Conservation (phyloP, 352 stramenopile genomes). For the Lagenidium giganteum region DNA sequence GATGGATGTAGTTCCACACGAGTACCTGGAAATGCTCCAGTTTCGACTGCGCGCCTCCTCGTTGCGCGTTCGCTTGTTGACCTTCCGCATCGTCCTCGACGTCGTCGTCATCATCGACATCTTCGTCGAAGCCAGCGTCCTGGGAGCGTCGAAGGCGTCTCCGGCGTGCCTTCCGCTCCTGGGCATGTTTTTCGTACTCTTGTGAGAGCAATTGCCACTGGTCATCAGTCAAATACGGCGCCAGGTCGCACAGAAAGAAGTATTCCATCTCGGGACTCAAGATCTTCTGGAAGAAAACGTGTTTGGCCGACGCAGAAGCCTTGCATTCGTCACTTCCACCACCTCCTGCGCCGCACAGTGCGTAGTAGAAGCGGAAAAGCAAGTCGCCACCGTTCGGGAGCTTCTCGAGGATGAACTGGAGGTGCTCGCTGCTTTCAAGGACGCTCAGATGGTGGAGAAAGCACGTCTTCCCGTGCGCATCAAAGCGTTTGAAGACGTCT, state of each 20-base stretch:
- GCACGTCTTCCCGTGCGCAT: conserved; percentile 42
- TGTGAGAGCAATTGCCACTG: conserved; percentile 62
- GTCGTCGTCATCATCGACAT: conserved; percentile 15
- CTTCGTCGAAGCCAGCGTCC: conserved; percentile 6
- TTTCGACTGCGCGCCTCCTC: conserved; percentile 9
- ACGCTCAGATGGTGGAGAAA: conserved; percentile 62
- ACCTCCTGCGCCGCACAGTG: conserved; percentile 28
- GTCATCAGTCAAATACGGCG: conserved; percentile 46
- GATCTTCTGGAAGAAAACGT: conserved; percentile 54
- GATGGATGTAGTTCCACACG: conserved; percentile 53
- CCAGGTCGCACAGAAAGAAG: conserved; percentile 65
- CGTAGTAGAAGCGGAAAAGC: conserved; percentile 57
- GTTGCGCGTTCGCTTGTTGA: not conserved
- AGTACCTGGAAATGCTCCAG: conserved; percentile 57
- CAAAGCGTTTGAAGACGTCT: conserved; percentile 63
- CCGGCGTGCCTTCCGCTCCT: conserved; percentile 24
- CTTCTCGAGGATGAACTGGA: conserved; percentile 45
- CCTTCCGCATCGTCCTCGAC: conserved; percentile 9
- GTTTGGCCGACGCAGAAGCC: conserved; percentile 22
- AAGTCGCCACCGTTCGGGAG: conserved; percentile 52
- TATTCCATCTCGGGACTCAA: conserved; percentile 60
- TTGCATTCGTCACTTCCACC: conserved; percentile 5
- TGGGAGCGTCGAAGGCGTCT: conserved; percentile 1
- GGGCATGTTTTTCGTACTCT: conserved; percentile 54
- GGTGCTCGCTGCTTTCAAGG: conserved; percentile 39